Conservation (phyloP, 108 stramenopile species). For the Cylindrotheca fusiformis region DNA sequence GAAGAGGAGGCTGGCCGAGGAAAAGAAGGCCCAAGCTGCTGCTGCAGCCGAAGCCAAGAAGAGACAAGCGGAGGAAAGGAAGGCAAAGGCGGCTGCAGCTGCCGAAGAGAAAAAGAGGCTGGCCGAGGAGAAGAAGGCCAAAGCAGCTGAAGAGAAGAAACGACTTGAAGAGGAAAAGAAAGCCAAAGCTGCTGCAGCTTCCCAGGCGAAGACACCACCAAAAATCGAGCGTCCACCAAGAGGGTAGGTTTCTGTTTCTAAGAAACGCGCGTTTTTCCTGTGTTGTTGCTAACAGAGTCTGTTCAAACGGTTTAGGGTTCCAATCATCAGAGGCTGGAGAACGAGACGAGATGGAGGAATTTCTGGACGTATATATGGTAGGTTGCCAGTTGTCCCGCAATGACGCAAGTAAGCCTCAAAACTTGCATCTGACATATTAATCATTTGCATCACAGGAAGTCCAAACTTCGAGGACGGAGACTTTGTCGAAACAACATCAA, state of each 20-base stretch:
- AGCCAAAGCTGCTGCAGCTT: slow-evolving; percentile 31
- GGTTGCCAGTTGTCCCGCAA: no score
- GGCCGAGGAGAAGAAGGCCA: slow-evolving; percentile 16
- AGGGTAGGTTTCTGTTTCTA: neutral
- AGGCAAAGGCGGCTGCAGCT: slow-evolving; percentile 14
- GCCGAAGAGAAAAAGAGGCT: slow-evolving; percentile 8
- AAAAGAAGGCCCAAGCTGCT: neutral
- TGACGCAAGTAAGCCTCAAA: no score
- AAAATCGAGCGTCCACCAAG: slow-evolving; percentile 4
- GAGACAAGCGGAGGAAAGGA: slow-evolving; percentile 11
- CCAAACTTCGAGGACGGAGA: slow-evolving; percentile 70
- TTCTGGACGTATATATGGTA: slow-evolving; percentile 20
- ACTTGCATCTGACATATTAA: no score
- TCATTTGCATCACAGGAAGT: slow-evolving; percentile 39
- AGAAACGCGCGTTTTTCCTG: slow-evolving; percentile 34
- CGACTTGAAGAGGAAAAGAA: slow-evolving; percentile 10
- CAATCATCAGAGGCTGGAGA: slow-evolving; percentile 66
- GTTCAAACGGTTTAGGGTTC: no score
- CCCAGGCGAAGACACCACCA: slow-evolving; percentile 19
- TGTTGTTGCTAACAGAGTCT: no score
- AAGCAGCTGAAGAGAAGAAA: slow-evolving; percentile 18
- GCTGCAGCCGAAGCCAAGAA: slow-evolving; percentile 16
- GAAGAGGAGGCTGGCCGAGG: slow-evolving; percentile 20
- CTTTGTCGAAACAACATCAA: slow-evolving; percentile 65
- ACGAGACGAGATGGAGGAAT: slow-evolving; percentile 51